Evolutionary conservation across 108 stramenopile genomes (phyloP).

Genomic region (Nannochloropsis salina): DNA sequence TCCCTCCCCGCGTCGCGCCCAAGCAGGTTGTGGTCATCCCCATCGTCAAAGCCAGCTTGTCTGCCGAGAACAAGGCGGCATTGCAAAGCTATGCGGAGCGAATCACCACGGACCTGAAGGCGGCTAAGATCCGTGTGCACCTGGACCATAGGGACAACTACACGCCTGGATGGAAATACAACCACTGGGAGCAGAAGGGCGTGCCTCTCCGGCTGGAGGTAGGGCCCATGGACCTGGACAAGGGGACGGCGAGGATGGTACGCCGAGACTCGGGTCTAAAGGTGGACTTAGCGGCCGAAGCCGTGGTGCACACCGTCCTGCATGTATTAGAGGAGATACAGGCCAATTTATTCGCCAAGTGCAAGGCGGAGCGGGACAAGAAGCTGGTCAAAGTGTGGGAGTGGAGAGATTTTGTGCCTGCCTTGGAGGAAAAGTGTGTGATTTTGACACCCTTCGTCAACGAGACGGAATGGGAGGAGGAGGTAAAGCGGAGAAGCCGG

Average conservation of each 20-base stretch:
- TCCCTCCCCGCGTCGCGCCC: conserved; percentile 93
- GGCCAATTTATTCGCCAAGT: conserved; percentile 77
- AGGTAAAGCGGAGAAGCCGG: conserved; percentile 91
- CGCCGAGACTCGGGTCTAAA: conserved; percentile 80
- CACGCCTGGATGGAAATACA: conserved; percentile 99
- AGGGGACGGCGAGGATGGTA: conserved; percentile 68
- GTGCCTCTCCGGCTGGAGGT: conserved; percentile 98
- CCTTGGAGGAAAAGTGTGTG: conserved; percentile 77
- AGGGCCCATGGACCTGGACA: conserved; percentile 89
- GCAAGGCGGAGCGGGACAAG: conserved; percentile 74
- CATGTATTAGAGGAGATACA: conserved; percentile 80
- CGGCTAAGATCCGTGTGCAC: conserved; percentile 64
- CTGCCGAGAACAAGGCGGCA: not conserved
- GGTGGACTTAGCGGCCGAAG: conserved; percentile 64
- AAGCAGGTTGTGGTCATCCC: conserved; percentile 93
- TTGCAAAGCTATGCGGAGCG: conserved; percentile 1
- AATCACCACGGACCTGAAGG: conserved; percentile 49
- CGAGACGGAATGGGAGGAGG: conserved; percentile 86
- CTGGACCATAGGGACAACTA: conserved; percentile 87
- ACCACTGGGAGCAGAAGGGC: conserved; percentile 99
- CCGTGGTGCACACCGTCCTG: conserved; percentile 53
- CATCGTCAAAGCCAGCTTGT: conserved; percentile 62
- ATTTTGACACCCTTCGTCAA: conserved; percentile 96
- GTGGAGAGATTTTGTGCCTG: conserved; percentile 98
- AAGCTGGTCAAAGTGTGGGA: conserved; percentile 83